Base-by-base conservation (phyloP, 1,284 basidiomycete species). In the Cutaneotrichosporon cutaneum region DNA sequence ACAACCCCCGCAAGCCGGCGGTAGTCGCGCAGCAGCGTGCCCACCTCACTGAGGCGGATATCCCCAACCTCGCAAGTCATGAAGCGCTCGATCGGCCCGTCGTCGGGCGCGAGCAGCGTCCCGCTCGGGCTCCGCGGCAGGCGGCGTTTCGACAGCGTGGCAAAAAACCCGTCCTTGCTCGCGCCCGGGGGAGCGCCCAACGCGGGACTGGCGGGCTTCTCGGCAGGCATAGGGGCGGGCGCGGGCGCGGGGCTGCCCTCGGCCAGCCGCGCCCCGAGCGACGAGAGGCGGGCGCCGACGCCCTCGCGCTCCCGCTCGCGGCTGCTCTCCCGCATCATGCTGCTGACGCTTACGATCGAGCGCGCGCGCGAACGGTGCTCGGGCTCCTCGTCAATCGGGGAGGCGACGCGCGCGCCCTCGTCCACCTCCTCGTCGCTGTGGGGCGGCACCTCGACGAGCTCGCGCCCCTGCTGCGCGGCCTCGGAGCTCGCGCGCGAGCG, bases 21-120 rank as follows among this genome's bases (percentile, higher is more conserved):
- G 76, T 94, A 93, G 66, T 93, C 91, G 32, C 81, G 77, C 69
- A 94, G 78, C 42, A 94, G 80, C 63, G 88, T 85, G 0, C 83
- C 85, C 2, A 93, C 85, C 70, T 94, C 92, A 0, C 86, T 85
- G 24, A 93, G 78, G 57, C 82, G 84, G 60, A 93, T 78, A 68
- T 93, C 90, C 59, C 88, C 88, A 54, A 85, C 82, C 2, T 83
- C 81, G 65, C 77, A 76, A n/a, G 70, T 74, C 73, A 79, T 72
- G 66, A 78, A 78, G 7, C 69, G 64, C 54, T 79, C 77, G 8
- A 76, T 67, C 0, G 77, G 75, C 1, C 68, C 71, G 51, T 60
- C 51, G 30, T 47, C 45, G 14, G 32, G 52, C 3, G 27, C 53
- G 32, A 54, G 44, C 24, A 30, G 11, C 4, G 44, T 36, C 3